These are phyloP conservation scores for Tetrapisispora taiwanensis DNA, from an alignment of 805 yeast species.

Conservation along the genomic window DNA sequence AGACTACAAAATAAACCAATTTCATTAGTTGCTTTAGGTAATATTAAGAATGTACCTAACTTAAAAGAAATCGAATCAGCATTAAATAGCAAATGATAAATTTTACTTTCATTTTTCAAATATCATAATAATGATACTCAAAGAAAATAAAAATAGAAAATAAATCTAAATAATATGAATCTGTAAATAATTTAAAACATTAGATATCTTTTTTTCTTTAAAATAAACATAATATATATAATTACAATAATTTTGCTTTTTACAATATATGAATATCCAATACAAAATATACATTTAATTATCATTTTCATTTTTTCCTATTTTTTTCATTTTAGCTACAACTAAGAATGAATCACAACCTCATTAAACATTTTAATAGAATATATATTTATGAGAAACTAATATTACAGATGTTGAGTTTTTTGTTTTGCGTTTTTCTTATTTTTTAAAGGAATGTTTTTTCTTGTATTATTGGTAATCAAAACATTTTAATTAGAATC, in stretches of 20 bases:
- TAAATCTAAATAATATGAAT: not conserved
- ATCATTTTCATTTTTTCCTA: too few relatives aligned
- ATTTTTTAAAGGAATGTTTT: not conserved
- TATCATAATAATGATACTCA: too few relatives aligned
- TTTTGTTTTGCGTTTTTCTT: not conserved
- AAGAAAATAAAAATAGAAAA: not conserved
- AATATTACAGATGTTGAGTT: not conserved
- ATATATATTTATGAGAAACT: not conserved
- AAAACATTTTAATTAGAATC: not conserved
- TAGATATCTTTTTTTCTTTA: not conserved
- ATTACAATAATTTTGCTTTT: not conserved
- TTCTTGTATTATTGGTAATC: not conserved
- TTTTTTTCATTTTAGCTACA: too few relatives aligned
- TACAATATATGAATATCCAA: not conserved
- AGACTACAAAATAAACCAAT: constrained; percentile 68
- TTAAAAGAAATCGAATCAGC: constrained; percentile 46
- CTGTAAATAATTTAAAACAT: not conserved
- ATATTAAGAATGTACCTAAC: constrained; percentile 60
- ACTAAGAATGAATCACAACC: too few relatives aligned
- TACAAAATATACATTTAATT: not conserved
- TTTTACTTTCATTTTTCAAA: too few relatives aligned
- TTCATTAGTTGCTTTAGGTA: constrained; percentile 88
- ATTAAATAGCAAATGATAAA: constrained; percentile 8
- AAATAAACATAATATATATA: too few relatives aligned
- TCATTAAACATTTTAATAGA: too few relatives aligned